phyloP scores from a whole-genome alignment of 140 eudicot species.

The Flaveria floridana region DNA sequence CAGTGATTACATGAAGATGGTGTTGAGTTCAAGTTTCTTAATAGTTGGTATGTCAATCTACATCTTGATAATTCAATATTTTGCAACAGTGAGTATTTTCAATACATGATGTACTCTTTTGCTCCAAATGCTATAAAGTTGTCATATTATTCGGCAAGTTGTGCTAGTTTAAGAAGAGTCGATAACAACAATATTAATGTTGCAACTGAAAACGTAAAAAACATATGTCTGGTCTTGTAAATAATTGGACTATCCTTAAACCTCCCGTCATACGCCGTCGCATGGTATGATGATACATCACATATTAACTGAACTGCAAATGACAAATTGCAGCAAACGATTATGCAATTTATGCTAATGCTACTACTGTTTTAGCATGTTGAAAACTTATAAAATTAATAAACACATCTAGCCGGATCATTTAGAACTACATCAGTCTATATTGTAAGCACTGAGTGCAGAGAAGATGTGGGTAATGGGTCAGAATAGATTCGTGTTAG shows the following conservation, averaged over 20 bases:
- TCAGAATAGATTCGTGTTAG: not conserved
- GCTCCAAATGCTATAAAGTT: too few species aligned
- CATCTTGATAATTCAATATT: too few species aligned
- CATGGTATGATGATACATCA: slow-evolving; percentile 8
- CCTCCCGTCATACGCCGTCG: not conserved
- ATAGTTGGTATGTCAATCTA: too few species aligned
- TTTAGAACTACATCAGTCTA: not conserved
- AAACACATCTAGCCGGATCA: not conserved
- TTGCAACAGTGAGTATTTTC: too few species aligned
- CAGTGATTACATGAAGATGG: too few species aligned
- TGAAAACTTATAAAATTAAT: not conserved
- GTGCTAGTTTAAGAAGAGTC: not conserved
- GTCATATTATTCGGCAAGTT: too few species aligned
- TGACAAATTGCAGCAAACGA: not conserved
- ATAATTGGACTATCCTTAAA: not conserved
- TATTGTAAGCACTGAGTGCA: not conserved
- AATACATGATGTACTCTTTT: too few species aligned
- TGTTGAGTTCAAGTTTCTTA: too few species aligned
- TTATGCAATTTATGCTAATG: not conserved
- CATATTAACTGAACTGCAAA: slow-evolving; percentile 7
- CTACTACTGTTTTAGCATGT: not conserved
- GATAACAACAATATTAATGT: not conserved
- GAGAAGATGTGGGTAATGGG: not conserved
- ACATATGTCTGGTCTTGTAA: not conserved
- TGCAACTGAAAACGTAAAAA: not conserved